Base-by-base conservation (phyloP, 2,329 filamentous ascomycete species). In the Hansfordia pulvinata region DNA sequence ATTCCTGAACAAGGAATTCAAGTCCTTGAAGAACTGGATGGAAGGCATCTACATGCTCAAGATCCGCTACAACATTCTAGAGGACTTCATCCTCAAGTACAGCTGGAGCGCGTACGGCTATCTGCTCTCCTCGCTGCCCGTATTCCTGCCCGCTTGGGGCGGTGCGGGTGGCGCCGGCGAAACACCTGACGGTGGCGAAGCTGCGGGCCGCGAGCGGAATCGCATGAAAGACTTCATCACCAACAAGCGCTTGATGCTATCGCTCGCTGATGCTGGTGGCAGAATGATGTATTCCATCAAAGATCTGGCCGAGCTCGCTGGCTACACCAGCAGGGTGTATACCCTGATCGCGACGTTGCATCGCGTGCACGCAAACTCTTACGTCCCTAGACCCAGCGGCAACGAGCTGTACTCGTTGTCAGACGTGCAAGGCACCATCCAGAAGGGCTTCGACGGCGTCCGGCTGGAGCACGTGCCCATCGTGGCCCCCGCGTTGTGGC, bases 231-330 rank as follows among this genome's bases (percentile, higher is more conserved):
- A 93, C 18, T 98, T 98, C 54, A 94, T 98, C 54, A 98, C 90
- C 9, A 98, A 98, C 58, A 96, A 98, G 54, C 76, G 90, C 4
- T 75, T 98, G 20, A 96, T 98, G 90, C 69, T 98, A 17, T 96
- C 88, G 10, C 69, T 98, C 19, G 90, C 90, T 8, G 90, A 98
- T 53, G 90, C 90, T 2, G 90, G 90, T 32, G 88, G 88, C 15
- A 72, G 90, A 24, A 94, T 98, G 84, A 98, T 98, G 90, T 98
- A 98, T 60, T 90, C 82, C 35, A 93, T 98, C 62, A 98, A 98
- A 55, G 92, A 98, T 46, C 70, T 98, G 19, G 86, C 86, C 2
- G 90, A 98, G 49, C 64, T 98, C 18, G 90, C 90, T 5, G 90
- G 90, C 13, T 92, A 96, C 56, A 98, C 90, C 1, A 93, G 84